These are phyloP conservation scores for Phlyctochytrium bullatum DNA, from an alignment of 192 early-diverging fungal species.

Conservation along the genomic window DNA sequence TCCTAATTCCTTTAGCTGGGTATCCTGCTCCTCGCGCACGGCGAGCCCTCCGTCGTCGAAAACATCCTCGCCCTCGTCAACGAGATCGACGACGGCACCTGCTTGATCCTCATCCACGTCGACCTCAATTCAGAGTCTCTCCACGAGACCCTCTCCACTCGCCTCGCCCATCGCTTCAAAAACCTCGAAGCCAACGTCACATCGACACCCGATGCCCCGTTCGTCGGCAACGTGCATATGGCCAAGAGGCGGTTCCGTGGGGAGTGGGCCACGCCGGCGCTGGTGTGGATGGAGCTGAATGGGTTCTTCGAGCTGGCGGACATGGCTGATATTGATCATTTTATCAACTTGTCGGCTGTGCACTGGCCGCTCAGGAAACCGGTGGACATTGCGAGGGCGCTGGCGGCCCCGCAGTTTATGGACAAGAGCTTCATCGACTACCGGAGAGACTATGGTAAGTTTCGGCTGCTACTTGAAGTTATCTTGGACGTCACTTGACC, in stretches of 20 bases:
- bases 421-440: conserved; percentile 35
- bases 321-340: conserved; percentile 50
- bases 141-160: conserved; percentile 13
- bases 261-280: conserved; percentile 42
- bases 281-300: conserved; percentile 42
- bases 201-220: not conserved
- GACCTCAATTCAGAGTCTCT: conserved; percentile 13
- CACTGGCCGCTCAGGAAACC: conserved; percentile 43
- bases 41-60: conserved; percentile 5
- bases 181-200: not conserved
- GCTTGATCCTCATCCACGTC: conserved; percentile 48
- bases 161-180: conserved; percentile 9
- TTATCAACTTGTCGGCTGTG: conserved; percentile 41
- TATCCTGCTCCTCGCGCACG: conserved; percentile 46
- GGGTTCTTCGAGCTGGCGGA: conserved; percentile 51
- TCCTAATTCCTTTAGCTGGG: too few relatives aligned
- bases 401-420: conserved; percentile 14
- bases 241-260: conserved; percentile 28
- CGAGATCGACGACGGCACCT: conserved; percentile 36
- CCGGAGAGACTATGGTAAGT: conserved; percentile 25
- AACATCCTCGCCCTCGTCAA: conserved; percentile 30
- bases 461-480: not conserved
- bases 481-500: not conserved
- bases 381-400: conserved; percentile 31
- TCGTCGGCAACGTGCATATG: conserved; percentile 33